Base-by-base conservation (phyloP, 352 stramenopile species). In the Globisporangium cystogenes region DNA sequence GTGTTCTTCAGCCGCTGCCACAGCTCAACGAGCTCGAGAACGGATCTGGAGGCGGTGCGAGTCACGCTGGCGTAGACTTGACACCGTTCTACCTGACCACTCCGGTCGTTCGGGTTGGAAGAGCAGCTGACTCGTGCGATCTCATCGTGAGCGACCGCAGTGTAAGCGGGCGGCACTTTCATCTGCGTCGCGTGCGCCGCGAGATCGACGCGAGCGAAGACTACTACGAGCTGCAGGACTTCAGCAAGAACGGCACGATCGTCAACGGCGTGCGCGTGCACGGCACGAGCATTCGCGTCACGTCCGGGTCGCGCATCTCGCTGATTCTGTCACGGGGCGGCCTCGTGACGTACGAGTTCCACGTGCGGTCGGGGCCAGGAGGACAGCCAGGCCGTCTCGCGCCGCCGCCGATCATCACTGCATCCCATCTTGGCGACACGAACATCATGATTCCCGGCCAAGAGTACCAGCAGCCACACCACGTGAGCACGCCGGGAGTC, bases 231-330 rank as follows among this genome's bases (percentile, higher is more conserved):
- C 66, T 95, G 18, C 82, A 93, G 62, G 85, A 95, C 29, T 94
- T 93, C 48, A 93, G 82, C 56, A 95, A 95, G 57, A 95, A 95
- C 43, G 85, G 85, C 2, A 95, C 82, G 0, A 93, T 95, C 24
- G 85, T 95, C 1, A 92, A 95, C 42, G 85, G 85, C n/a, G 82
- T 93, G 10, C 74, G 85, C 5, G 73, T 95, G 12, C 85, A 95
- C 53, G 83, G 83, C 33, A 87, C 82, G 0, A 91, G 71, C 43
- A 72, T 90, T 31, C 76, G 74, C 3, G 68, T 95, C 11, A 79
- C 70, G 0, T 63, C 82, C 1, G 83, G 85, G 2, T 86, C 85
- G 20, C 73, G 85, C 4, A 92, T 95, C 45, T 93, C 85, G 0
- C 70, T 95, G 3, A 95, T 95, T 24, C 57, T 95, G 1, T 95